Conservation (phyloP, 768 basidiomycete genomes). For the Tubosaeta sp. region DNA sequence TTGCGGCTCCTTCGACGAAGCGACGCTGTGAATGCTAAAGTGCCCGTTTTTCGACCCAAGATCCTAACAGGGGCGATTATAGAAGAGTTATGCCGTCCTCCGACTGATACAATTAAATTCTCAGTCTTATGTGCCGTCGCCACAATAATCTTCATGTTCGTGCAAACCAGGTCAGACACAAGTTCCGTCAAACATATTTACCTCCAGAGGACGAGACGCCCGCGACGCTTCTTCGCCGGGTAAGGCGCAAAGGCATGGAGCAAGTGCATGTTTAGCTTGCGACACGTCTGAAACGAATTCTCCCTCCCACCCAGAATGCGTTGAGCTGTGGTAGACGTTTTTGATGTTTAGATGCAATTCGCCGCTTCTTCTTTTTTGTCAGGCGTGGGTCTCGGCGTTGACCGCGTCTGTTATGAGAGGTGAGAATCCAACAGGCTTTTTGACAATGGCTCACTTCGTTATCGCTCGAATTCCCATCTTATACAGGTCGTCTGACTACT, state of each 20-base stretch:
- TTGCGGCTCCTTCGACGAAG: too few species aligned
- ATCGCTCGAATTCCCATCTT: not conserved
- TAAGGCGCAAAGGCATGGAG: not conserved
- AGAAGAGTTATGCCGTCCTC: too few species aligned
- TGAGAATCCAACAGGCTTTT: not conserved
- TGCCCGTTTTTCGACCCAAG: too few species aligned
- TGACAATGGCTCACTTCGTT: not conserved
- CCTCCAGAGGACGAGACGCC: not conserved
- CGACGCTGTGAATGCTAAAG: too few species aligned
- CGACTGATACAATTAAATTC: not conserved
- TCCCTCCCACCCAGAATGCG: not conserved
- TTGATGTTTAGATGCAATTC: slow-evolving; percentile 1
- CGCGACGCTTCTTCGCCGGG: not conserved
- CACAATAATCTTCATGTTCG: not conserved
- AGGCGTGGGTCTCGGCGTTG: not conserved
- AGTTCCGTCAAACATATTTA: not conserved
- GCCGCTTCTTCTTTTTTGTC: slow-evolving; percentile 7
- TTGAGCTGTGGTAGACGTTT: not conserved
- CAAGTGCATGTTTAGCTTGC: slow-evolving; percentile 8
- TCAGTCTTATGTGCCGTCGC: not conserved
- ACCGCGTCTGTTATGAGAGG: not conserved
- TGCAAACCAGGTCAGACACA: not conserved
- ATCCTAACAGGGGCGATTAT: too few species aligned
- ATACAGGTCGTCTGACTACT: not conserved
- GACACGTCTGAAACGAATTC: slow-evolving; percentile 10